These are phyloP conservation scores for Gryganskiella cystojenkinii DNA, from an alignment of 192 early-diverging fungal genomes.

Conservation along the genomic window DNA sequence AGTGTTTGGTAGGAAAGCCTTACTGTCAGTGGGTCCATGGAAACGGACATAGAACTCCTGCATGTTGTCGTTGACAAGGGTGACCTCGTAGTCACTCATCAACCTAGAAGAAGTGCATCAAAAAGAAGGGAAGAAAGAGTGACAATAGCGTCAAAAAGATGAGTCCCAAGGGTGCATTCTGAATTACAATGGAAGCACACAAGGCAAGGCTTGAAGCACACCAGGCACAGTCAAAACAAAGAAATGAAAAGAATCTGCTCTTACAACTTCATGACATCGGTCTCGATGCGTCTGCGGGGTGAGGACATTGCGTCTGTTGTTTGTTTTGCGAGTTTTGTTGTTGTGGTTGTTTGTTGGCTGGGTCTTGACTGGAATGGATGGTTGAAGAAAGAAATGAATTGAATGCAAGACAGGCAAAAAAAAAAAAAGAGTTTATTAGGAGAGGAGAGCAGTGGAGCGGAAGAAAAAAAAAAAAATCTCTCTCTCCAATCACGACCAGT, in stretches of 20 bases:
- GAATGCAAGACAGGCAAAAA: not conserved
- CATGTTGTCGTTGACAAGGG: slow-evolving; percentile 99
- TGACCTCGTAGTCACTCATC: slow-evolving; percentile 99
- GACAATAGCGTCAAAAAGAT: not conserved
- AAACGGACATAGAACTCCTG: slow-evolving; percentile 98
- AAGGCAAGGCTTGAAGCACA: not conserved
- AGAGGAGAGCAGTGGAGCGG: not conserved
- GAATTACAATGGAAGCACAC: too few relatives aligned
- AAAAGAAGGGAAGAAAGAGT: not conserved
- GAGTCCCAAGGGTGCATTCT: too few relatives aligned
- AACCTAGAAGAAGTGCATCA: slow-evolving; percentile 67
- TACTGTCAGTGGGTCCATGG: slow-evolving; percentile 94
- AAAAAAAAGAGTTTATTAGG: not conserved
- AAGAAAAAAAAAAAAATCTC: not conserved
- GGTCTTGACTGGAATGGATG: not conserved
- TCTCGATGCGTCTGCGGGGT: slow-evolving; percentile 94
- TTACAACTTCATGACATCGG: slow-evolving; percentile 99
- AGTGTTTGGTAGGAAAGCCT: slow-evolving; percentile 33
- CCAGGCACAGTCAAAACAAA: not conserved
- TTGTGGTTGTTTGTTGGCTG: not conserved
- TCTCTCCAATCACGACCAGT: too few relatives aligned
- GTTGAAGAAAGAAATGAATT: not conserved
- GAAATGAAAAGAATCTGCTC: slow-evolving; percentile 26
- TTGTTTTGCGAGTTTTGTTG: not conserved
- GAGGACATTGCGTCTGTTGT: slow-evolving; percentile 74